Base-by-base conservation (phyloP, 352 stramenopile species). In the Blastocystis sp. region DNA sequence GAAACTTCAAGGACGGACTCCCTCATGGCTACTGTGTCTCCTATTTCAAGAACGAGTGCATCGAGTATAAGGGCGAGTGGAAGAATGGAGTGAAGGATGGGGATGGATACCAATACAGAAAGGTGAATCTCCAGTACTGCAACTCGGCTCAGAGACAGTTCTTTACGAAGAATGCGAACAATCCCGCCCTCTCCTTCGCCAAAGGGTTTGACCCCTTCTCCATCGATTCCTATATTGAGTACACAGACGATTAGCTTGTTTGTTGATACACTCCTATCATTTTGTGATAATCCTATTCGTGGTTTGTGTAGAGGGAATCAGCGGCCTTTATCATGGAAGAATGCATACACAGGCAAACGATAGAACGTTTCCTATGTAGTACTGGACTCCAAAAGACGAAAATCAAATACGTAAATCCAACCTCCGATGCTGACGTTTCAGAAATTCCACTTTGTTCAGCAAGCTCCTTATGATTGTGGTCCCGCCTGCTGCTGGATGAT, bases 391-490 rank as follows among this genome's bases (percentile, higher is more conserved):
- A 64, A 44, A 81, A 81, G 27, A 14, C n/a, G 2, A 40, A 51
- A 18, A 61, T 48, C 21, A 63, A 64, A 29, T 81, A 46, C 42
- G 69, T 81, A 46, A 21, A 29, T 40, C 32, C 8, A 27, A 16
- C 4, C 21, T 29, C 21, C 16, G 38, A 8, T 75, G 7, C 4
- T 24, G 32, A 48, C 38, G 14, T 9, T 0, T 14, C 34, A 81
- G 69, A 81, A 81, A 11, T 81, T 63, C 38, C 69, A 81, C 34
- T 81, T 81, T 48, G 69, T 81, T 48, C 69, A 81, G 24, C 46
- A 64, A 51, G 42, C 32, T 11, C 34, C 44, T 18, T 64, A 81
- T 81, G 69, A 81, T 44, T 81, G 69, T 42, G 69, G 69, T 29
- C 69, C 69, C 4, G 69, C 69, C 14, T 81, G 69, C 16, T 81